phyloP scores from a whole-genome alignment of 176 grass and related monocot species.

The Saccharum spontaneum region DNA sequence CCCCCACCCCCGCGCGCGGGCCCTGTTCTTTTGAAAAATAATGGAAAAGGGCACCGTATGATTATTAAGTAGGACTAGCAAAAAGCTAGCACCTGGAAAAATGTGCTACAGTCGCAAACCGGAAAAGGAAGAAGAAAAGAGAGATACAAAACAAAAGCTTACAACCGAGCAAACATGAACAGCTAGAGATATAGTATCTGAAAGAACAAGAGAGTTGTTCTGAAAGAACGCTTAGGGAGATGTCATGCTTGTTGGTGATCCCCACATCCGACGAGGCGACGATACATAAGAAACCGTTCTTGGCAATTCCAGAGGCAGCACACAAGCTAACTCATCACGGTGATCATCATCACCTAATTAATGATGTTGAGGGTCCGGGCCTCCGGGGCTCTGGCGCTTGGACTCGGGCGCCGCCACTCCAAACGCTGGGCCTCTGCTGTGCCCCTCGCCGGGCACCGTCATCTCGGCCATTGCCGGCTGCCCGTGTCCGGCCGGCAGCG shows the following conservation, averaged over 20 bases:
- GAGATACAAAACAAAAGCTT: background rate
- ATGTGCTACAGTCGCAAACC: background rate
- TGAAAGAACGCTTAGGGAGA: background rate
- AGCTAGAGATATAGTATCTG: background rate
- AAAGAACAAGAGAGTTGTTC: background rate
- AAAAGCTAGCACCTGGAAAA: background rate
- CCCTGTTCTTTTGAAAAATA: too few species aligned
- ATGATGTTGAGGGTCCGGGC: slow-evolving; percentile 78
- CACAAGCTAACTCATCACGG: background rate
- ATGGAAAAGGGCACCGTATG: too few species aligned
- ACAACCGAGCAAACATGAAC: background rate
- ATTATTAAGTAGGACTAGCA: background rate
- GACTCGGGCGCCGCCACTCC: slow-evolving; percentile 27
- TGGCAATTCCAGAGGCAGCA: background rate
- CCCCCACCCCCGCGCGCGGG: too few species aligned
- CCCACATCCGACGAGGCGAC: background rate
- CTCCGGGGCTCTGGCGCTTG: slow-evolving; percentile 72
- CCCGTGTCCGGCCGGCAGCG: background rate
- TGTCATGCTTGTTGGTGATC: background rate
- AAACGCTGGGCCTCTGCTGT: background rate
- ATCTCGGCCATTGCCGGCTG: background rate
- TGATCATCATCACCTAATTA: background rate
- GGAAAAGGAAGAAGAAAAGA: background rate
- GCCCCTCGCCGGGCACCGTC: background rate
- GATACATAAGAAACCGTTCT: background rate